Evolutionary conservation across 129 eudicot genomes (phyloP), one percentile per base, ranked within the genome.

Genomic region (Solidago caesia): DNA sequence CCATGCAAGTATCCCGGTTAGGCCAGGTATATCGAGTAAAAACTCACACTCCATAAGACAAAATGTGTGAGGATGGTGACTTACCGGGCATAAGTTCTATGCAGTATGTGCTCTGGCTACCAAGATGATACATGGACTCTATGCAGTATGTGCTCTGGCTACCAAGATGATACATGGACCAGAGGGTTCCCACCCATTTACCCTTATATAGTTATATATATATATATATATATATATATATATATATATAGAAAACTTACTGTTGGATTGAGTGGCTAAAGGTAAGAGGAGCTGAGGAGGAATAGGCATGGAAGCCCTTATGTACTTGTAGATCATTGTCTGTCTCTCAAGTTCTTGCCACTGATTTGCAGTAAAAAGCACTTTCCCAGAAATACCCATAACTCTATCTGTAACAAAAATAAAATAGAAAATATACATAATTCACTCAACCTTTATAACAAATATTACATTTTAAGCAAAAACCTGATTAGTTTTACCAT

Each of bases 331-430:
- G 58, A 89, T 86, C 60, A 73, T 74, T 10, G 81, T 83, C 80
- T 89, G 95, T 62, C 91, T 81, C 53, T 89, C 87, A 57, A 89
- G 84, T 70, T 89, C 95, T 66, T 74, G 78, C 85, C 88, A 71
- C 75, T 86, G 95, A 42, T 68, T 74, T 45, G 87, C 85, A 68
- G 91, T 85, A 76, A 86, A 89, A 67, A 78, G 66, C 15, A 63
- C 69, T 55, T 64, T 84, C 14, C 77, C 68, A 26, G 77, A 69
- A 69, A 51, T 63, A 16, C 72, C 67, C 79, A 84, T 70, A 27
- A 73, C 88, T 71, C 64, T 84, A 70, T 74, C 89, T 83, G 79
- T 81, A 75, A 77, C 59, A 68, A 7, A 42, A 16, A 69, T 15
- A 11, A 41, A 68, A 66, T 2, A 10, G 2, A 39, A 4, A 41